Evolutionary conservation across 352 stramenopile species (phyloP).

Genomic region (Phytopythium boreale): DNA sequence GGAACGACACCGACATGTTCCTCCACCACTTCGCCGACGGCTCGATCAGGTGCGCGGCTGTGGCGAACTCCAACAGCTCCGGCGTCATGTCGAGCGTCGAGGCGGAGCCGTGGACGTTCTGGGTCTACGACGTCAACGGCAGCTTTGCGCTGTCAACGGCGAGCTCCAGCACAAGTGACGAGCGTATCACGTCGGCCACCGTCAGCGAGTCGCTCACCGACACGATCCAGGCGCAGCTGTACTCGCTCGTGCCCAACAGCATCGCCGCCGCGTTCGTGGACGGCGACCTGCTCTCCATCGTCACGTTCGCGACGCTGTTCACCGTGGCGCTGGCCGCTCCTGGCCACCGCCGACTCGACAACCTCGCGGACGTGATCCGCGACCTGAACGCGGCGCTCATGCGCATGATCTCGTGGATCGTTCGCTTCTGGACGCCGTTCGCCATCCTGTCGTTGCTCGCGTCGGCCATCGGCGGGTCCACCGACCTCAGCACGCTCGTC

Average conservation of each 20-base stretch:
- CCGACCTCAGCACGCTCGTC: constrained; percentile 11
- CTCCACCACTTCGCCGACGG: constrained; percentile 8
- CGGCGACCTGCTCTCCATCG: constrained; percentile 37
- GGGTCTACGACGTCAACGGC: constrained; percentile 29
- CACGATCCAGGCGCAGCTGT: constrained; percentile 23
- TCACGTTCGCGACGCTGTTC: constrained; percentile 47
- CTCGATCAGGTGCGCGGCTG: constrained; percentile 5
- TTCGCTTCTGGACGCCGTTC: constrained; percentile 41
- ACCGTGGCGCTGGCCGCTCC: constrained; percentile 21
- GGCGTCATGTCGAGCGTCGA: constrained; percentile 20
- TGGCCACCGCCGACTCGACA: constrained; percentile 8
- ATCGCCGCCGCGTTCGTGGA: constrained; percentile 34
- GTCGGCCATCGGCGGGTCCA: constrained; percentile 40
- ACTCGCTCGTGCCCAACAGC: constrained; percentile 40
- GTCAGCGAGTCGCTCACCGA: constrained; percentile 21
- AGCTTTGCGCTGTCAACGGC: constrained; percentile 16
- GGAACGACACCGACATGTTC: background rate
- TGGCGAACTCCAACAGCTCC: constrained; percentile 18
- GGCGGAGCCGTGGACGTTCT: constrained; percentile 20
- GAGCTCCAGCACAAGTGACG: background rate
- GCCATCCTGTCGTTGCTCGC: constrained; percentile 66
- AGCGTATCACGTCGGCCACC: background rate
- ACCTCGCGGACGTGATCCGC: constrained; percentile 26
- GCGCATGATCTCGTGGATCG: constrained; percentile 37
- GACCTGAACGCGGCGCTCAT: constrained; percentile 45